These are phyloP conservation scores for Prillingera fragicola DNA, from an alignment of 1,284 basidiomycete genomes.

Conservation along the genomic window DNA sequence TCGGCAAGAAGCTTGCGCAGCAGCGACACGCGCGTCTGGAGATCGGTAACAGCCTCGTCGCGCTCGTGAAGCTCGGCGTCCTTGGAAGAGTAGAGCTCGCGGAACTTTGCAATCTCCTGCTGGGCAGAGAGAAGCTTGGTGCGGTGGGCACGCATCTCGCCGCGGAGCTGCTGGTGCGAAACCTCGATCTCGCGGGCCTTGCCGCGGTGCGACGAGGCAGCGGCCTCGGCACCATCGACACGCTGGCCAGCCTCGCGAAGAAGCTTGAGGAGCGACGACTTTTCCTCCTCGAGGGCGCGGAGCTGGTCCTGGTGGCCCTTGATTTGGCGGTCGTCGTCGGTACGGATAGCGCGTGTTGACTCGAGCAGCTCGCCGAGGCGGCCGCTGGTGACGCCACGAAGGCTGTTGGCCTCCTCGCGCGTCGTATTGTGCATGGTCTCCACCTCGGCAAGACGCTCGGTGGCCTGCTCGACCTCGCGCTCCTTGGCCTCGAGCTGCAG, in stretches of 20 bases:
- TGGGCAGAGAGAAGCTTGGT: conserved; percentile 67
- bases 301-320: conserved; percentile 74
- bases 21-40: conserved; percentile 69
- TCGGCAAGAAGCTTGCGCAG: conserved; percentile 64
- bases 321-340: conserved; percentile 67
- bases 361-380: conserved; percentile 78
- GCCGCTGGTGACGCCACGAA: conserved; percentile 74
- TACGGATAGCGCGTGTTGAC: conserved; percentile 69
- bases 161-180: conserved; percentile 64
- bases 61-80: conserved; percentile 67
- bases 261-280: conserved; percentile 65
- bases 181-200: conserved; percentile 63
- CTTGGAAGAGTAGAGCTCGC: conserved; percentile 62
- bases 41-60: conserved; percentile 63
- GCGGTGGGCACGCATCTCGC: conserved; percentile 72
- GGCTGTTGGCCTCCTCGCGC: conserved; percentile 80
- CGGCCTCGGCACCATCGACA: conserved; percentile 62
- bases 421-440: conserved; percentile 83
- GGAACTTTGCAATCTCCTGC: conserved; percentile 65
- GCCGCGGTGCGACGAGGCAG: conserved; percentile 65
- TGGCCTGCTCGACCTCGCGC: conserved; percentile 65
- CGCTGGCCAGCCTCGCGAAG: conserved; percentile 69
- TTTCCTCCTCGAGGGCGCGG: conserved; percentile 71
- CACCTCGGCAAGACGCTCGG: conserved; percentile 61
- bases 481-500: conserved; percentile 69